Conservation (phyloP, 345 rosid species). For the Noccaea bulbosa region DNA sequence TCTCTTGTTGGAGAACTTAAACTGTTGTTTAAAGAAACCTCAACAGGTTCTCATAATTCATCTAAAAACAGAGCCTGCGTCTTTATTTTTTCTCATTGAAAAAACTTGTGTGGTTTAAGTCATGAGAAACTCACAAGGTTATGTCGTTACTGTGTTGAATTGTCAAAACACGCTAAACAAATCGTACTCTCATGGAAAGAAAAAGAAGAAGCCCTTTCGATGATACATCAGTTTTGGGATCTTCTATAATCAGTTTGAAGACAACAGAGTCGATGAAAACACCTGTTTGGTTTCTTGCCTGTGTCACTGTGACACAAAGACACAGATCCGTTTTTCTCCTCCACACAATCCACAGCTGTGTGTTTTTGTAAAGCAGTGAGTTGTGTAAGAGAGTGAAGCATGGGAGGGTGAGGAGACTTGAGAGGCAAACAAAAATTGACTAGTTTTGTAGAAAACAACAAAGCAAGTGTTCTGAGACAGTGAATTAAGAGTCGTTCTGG, state of each 20-base stretch:
- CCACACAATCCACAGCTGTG: slow-evolving; percentile 24
- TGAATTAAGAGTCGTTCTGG: slow-evolving; percentile 32
- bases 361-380: slow-evolving; percentile 11
- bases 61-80: slow-evolving; percentile 18
- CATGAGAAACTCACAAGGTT: slow-evolving; percentile 9
- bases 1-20: slow-evolving; percentile 30
- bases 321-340: slow-evolving; percentile 39
- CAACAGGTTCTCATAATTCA: neutral
- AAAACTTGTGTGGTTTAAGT: slow-evolving; percentile 8
- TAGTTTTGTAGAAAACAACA: slow-evolving; percentile 37
- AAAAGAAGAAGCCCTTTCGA: slow-evolving; percentile 9
- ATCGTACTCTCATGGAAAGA: slow-evolving; percentile 28
- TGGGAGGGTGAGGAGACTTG: slow-evolving; percentile 33
- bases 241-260: slow-evolving; percentile 39
- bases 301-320: slow-evolving; percentile 31
- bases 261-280: slow-evolving; percentile 28
- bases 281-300: slow-evolving; percentile 36
- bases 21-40: slow-evolving; percentile 26
- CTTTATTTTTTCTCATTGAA: neutral
- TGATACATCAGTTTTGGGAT: slow-evolving; percentile 43
- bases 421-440: slow-evolving; percentile 38
- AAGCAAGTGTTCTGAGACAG: slow-evolving; percentile 38
- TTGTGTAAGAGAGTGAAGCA: slow-evolving; percentile 26
- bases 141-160: slow-evolving; percentile 33
- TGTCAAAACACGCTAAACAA: slow-evolving; percentile 33